Conservation (phyloP, 192 early-diverging fungal genomes). For the Backusella mclennaniae region DNA sequence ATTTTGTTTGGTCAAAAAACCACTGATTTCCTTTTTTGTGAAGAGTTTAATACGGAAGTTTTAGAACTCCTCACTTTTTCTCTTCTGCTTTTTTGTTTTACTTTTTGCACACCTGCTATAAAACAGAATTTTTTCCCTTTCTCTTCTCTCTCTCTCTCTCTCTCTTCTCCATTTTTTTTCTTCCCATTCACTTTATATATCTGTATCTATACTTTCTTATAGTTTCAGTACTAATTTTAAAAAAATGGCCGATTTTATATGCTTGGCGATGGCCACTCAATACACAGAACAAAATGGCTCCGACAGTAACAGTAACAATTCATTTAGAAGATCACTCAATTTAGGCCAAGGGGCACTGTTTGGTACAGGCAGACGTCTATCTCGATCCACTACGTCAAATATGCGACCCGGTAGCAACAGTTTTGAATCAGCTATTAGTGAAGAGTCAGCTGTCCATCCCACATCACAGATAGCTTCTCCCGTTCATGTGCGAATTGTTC, state of each 20-base stretch:
- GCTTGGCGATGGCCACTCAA: constrained; percentile 22
- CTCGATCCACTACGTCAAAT: neutral
- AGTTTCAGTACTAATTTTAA: neutral
- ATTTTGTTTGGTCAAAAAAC: neutral
- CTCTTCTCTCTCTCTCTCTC: neutral
- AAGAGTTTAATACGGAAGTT: neutral
- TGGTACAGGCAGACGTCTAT: constrained; percentile 12
- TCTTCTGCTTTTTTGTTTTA: neutral
- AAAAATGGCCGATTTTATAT: constrained; percentile 24
- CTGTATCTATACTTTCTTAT: neutral
- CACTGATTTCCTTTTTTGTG: constrained; percentile 1
- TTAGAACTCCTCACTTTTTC: constrained; percentile 1
- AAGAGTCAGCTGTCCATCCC: neutral
- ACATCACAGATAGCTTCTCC: neutral
- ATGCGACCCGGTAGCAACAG: neutral
- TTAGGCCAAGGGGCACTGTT: constrained; percentile 6
- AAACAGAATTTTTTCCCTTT: neutral
- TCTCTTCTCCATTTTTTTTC: constrained; percentile 12
- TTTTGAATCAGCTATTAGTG: neutral
- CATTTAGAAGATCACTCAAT: constrained; percentile 19
- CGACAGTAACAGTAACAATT: neutral
- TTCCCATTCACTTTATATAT: neutral
- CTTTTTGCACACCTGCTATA: neutral
- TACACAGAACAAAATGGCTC: neutral
- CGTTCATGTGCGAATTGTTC: constrained; percentile 55